Evolutionary conservation across 345 rosid species (phyloP).

Genomic region (Ceriops decandra): DNA sequence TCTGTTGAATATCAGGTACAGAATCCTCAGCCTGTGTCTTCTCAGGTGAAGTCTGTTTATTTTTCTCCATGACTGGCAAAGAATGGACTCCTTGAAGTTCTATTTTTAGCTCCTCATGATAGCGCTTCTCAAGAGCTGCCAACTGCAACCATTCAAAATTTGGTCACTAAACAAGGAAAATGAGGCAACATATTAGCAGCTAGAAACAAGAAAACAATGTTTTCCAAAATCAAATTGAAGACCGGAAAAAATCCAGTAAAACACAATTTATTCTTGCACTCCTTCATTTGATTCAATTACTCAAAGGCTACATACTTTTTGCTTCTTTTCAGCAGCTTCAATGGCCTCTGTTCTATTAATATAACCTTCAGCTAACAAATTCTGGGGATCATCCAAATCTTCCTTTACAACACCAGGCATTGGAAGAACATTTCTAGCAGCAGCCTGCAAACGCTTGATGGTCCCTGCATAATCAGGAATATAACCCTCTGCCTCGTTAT

Average conservation of each 20-base stretch:
- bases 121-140: slow-evolving; percentile 66
- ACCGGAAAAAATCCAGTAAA: neutral
- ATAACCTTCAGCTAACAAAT: slow-evolving; percentile 63
- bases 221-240: neutral
- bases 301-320: slow-evolving; percentile 37
- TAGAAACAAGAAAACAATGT: neutral
- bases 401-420: slow-evolving; percentile 71
- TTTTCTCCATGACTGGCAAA: slow-evolving; percentile 21
- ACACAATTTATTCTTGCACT: neutral
- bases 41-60: slow-evolving; percentile 21
- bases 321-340: slow-evolving; percentile 64
- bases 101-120: slow-evolving; percentile 72
- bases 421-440: slow-evolving; percentile 77
- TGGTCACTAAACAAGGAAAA: neutral
- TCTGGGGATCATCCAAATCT: slow-evolving; percentile 73
- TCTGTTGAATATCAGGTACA: slow-evolving; percentile 35
- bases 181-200: neutral
- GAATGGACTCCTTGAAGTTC: slow-evolving; percentile 46
- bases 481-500: slow-evolving; percentile 86
- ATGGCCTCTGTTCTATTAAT: slow-evolving; percentile 69
- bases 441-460: slow-evolving; percentile 68
- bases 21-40: slow-evolving; percentile 36
- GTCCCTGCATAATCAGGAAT: slow-evolving; percentile 87
- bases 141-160: slow-evolving; percentile 45
- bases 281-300: neutral